Base-by-base conservation (phyloP, 2,329 filamentous ascomycete species). In the Phaeosphaeriaceae sp. region DNA sequence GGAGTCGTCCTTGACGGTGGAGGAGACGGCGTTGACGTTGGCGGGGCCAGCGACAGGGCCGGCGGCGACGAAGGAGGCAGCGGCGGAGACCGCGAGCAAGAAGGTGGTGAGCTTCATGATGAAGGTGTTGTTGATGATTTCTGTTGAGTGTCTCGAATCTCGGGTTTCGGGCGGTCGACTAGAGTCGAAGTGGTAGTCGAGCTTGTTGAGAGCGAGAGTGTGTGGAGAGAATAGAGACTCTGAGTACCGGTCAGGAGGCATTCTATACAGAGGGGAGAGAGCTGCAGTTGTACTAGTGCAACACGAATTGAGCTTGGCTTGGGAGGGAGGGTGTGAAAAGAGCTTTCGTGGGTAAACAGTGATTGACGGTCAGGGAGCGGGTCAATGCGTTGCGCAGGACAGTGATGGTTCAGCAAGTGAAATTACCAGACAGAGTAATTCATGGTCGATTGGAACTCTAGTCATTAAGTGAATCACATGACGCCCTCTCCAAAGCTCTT, bases 401-500 rank as follows among this genome's bases (percentile, higher is more conserved):
- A 27, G 25, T 27, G n/a, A 27, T 27, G 9, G 5, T 27, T 27
- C 17, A 19, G 40, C 40, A 41, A 20, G 40, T 42, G 40, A 42
- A 17, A 42, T n/a, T 6, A 42, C 11, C 20, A n/a, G 40, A n/a
- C 11, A 45, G 31, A 36, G 6, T 36, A 13, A 31, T 6, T 11
- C 5, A 15, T 36, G 31, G 3, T 36, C 31, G 13, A 36, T 36
- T 36, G 31, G 11, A 11, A 13, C 6, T 36, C 31, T 36, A 36
- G 25, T 31, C 7, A 11, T 13, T 15, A 15, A 36, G 31, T 36
- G 31, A 40, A 17, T 25, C 17, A 57, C 20, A 52, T 27, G 24
- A 44, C 48, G 9, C 57, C 61, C 1, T 66, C 67, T 1, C 70
- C 73, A 60, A 75, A 68, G 47, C 73, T 76, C 42, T 68, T 68